phyloP scores from a whole-genome alignment of 176 grass and related monocot species.

The Ananas comosus region DNA sequence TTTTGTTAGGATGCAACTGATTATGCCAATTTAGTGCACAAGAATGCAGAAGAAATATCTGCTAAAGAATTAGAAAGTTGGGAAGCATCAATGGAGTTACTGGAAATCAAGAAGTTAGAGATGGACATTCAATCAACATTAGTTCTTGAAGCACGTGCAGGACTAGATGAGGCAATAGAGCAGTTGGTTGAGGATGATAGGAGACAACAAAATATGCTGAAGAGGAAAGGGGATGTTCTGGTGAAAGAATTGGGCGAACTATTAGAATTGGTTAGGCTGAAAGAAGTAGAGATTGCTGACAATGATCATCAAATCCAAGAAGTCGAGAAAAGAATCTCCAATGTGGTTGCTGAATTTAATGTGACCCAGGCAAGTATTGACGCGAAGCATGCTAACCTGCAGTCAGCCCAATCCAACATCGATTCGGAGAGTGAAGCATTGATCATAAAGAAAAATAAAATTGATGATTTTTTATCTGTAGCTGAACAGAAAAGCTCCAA shows the following conservation, averaged over 20 bases:
- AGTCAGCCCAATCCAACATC: constrained; percentile 43
- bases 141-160: constrained; percentile 51
- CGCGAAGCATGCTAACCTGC: constrained; percentile 42
- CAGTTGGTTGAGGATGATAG: constrained; percentile 69
- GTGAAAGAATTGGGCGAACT: constrained; percentile 63
- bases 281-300: constrained; percentile 83
- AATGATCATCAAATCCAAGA: constrained; percentile 65
- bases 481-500: constrained; percentile 45
- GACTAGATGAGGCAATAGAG: constrained; percentile 64
- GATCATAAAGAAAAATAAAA: constrained; percentile 55
- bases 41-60: constrained; percentile 47
- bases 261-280: constrained; percentile 66
- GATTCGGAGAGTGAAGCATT: constrained; percentile 52
- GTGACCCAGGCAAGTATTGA: constrained; percentile 61
- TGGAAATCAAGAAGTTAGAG: constrained; percentile 73
- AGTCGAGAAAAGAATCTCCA: constrained; percentile 65
- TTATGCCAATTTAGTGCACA: constrained; percentile 50
- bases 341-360: constrained; percentile 50
- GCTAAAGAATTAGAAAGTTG: constrained; percentile 67
- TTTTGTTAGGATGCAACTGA: constrained; percentile 72
- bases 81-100: constrained; percentile 71
- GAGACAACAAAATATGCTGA: constrained; percentile 55
- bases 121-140: constrained; percentile 66
- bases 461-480: constrained; percentile 43
- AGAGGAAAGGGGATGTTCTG: constrained; percentile 46